Percentiles rank a stretch among this genome's conserved stretches.
phyloP scores from a whole-genome alignment of 352 stramenopile species.

The Pythium rishiriense region DNA sequence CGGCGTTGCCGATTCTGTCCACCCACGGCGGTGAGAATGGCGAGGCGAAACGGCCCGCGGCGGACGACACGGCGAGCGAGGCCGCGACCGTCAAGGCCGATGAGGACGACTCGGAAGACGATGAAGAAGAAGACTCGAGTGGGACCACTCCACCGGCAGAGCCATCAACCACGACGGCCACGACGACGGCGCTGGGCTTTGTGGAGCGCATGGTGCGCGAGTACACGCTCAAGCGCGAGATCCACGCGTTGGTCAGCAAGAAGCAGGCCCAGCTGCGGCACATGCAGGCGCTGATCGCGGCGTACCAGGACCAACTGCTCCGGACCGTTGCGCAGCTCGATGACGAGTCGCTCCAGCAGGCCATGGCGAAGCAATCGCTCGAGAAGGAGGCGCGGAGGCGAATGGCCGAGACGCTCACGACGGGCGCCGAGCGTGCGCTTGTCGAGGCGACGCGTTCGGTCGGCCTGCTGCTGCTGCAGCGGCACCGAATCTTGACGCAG shows the following conservation, averaged over 20 bases:
- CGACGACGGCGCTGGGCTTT: conserved; percentile 20
- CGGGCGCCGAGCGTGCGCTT: background rate
- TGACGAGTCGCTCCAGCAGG: conserved; percentile 13
- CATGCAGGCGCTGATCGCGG: conserved; percentile 28
- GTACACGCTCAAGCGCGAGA: conserved; percentile 31
- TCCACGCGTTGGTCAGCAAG: conserved; percentile 30
- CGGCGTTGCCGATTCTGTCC: conserved; percentile 16
- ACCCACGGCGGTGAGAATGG: background rate
- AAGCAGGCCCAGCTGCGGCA: conserved; percentile 34
- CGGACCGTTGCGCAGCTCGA: conserved; percentile 20
- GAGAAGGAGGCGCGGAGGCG: conserved; percentile 13
- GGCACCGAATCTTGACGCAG: conserved; percentile 1
- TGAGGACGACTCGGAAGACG: background rate
- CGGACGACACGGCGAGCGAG: conserved; percentile 13
- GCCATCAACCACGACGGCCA: background rate
- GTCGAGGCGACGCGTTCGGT: conserved; percentile 18
- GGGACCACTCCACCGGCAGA: background rate
- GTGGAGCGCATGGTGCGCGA: conserved; percentile 33
- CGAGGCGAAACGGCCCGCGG: background rate
- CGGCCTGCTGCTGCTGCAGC: conserved; percentile 16
- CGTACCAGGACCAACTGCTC: conserved; percentile 30
- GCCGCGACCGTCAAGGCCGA: conserved; percentile 2
- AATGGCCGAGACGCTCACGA: conserved; percentile 14
- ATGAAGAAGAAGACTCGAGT: background rate
- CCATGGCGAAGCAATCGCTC: background rate